Base-by-base conservation (phyloP, 2,329 filamentous ascomycete genomes). In the Trichothecium sympodiale region DNA sequence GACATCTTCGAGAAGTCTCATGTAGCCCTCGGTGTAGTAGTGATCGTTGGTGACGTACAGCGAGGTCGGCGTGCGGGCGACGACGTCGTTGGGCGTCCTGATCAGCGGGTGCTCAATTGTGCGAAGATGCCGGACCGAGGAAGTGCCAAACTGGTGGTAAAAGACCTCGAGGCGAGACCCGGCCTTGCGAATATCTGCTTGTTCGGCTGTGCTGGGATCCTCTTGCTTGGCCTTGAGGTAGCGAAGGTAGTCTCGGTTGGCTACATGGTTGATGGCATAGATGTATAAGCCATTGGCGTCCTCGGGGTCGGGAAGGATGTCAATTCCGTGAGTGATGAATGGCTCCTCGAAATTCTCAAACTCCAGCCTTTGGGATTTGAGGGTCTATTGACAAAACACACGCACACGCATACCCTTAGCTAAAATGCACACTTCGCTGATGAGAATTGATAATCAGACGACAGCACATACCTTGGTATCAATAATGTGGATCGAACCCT, bases 21-120 rank as follows among this genome's bases (percentile, higher is more conserved):
- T 47, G 1, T 48, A 5, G 0, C 74, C 73, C 1, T 67, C 60
- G 0, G 57, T 61, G 47, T 77, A 64, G 43, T 54, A 53, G 36
- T 78, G 73, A 41, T 79, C 75, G 41, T 79, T 79, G 0, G 73
- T 77, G 5, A 77, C 65, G 34, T 71, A 69, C 47, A 79, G 64
- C 0, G 65, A 64, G 10, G 46, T 55, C 0, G 66, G 61, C 0
- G 57, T 65, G 4, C 53, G 45, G 2, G 65, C 70, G 5, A 67
- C 51, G 10, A 80, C 52, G 41, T 80, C 75, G 41, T 79, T 79
- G 1, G 75, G 74, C 0, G 72, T 77, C 8, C 47, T 49, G 32
- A 79, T 64, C 25, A 74, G 43, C 1, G 68, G 62, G 45, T 78
- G 61, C 28, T 52, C 54, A 25, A 79, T 57, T 0, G 71, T 67